A percentile compares a stretch with the other conserved stretches of the same genome.
phyloP scores from a whole-genome alignment of 805 yeast species.

The Millerago galiae region DNA sequence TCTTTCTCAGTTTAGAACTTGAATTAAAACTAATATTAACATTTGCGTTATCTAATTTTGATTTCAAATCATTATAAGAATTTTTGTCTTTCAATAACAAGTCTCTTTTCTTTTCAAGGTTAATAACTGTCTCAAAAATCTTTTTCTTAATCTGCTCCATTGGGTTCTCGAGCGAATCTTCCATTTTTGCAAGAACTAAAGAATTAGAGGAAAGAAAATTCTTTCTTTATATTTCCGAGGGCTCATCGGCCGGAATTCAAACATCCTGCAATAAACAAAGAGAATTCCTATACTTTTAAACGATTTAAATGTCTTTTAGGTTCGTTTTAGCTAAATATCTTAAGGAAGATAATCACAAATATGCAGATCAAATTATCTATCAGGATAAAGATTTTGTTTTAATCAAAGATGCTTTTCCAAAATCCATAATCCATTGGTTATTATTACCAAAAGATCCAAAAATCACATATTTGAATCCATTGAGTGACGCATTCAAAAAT shows the following conservation, averaged over 20 bases:
- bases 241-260: too few relatives aligned
- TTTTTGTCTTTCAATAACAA: slow-evolving; percentile 13
- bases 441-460: slow-evolving; percentile 46
- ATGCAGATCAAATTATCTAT: slow-evolving; percentile 34
- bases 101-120: slow-evolving; percentile 5
- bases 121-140: slow-evolving; percentile 4
- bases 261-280: too few relatives aligned
- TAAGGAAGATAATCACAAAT: slow-evolving; percentile 32
- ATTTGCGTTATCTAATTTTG: slow-evolving; percentile 10
- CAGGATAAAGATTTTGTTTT: slow-evolving; percentile 49
- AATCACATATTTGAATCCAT: slow-evolving; percentile 44
- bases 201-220: too few relatives aligned
- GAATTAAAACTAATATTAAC: slow-evolving; percentile 16
- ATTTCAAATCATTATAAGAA: slow-evolving; percentile 18
- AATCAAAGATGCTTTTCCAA: slow-evolving; percentile 57
- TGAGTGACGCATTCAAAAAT: slow-evolving; percentile 18
- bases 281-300: too few relatives aligned
- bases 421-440: slow-evolving; percentile 53
- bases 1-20: slow-evolving; percentile 13
- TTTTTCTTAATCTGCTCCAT: slow-evolving; percentile 15
- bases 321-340: slow-evolving; percentile 45
- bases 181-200: too few relatives aligned
- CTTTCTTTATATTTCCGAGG: too few relatives aligned
- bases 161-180: too few relatives aligned
- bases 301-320: slow-evolving; percentile 37